These are phyloP conservation scores for Santalum album DNA, from an alignment of 164 flowering plant species.

Conservation along the genomic window DNA sequence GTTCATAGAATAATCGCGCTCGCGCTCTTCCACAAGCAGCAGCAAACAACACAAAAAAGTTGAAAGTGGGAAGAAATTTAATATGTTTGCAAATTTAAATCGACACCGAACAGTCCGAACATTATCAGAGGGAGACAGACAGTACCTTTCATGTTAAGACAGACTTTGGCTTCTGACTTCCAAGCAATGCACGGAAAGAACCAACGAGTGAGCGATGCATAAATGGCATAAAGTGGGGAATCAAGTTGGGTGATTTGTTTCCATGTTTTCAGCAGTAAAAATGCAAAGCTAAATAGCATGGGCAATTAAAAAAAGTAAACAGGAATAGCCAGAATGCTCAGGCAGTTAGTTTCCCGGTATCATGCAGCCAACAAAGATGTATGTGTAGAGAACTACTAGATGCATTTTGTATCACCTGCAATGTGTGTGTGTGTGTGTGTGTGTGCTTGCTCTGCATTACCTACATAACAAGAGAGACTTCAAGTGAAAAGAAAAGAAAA, in stretches of 20 bases:
- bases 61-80: too few relatives aligned
- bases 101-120: too few relatives aligned
- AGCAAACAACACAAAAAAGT: too few relatives aligned
- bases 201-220: neutral
- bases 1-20: too few relatives aligned
- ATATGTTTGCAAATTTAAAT: too few relatives aligned
- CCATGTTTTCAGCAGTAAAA: neutral
- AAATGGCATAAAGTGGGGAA: neutral
- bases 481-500: neutral
- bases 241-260: neutral
- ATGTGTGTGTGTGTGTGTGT: neutral
- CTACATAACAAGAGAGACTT: neutral
- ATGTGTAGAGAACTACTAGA: neutral
- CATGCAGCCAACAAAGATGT: neutral
- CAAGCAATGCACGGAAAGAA: neutral
- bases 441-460: neutral
- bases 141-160: too few relatives aligned
- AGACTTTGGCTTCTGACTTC: too few relatives aligned
- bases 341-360: neutral
- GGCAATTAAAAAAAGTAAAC: neutral
- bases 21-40: too few relatives aligned
- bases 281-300: neutral
- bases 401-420: neutral
- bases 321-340: neutral
- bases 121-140: too few relatives aligned